Conservation (phyloP, 2,329 filamentous ascomycete species). For the Nothopassalora personata region DNA sequence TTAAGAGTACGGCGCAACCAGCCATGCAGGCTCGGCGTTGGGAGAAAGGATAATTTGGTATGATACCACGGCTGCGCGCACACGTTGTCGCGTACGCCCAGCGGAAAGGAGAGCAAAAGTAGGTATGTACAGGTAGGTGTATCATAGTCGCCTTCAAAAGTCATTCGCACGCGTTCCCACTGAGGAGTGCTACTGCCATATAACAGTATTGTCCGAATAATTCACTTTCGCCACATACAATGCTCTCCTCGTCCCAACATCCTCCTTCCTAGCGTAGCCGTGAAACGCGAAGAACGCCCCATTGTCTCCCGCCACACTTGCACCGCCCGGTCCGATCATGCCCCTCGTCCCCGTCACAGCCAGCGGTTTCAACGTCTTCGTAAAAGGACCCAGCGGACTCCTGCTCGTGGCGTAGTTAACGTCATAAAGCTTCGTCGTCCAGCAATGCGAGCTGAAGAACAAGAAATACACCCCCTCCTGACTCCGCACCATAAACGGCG, state of each 20-base stretch:
- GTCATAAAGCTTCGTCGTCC: slow-evolving; percentile 15
- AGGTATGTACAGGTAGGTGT: neutral
- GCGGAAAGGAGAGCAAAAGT: neutral
- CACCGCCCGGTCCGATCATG: slow-evolving; percentile 15
- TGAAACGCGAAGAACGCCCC: slow-evolving; percentile 11
- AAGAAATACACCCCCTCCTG: slow-evolving; percentile 23
- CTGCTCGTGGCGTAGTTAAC: slow-evolving; percentile 9
- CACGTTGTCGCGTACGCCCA: neutral
- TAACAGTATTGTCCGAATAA: slow-evolving; percentile 1
- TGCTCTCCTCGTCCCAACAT: slow-evolving; percentile 7
- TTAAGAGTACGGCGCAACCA: no score
- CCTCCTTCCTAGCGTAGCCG: slow-evolving; percentile 10
- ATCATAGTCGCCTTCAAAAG: neutral
- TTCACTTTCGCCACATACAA: slow-evolving; percentile 12
- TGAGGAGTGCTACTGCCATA: neutral
- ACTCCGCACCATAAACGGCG: slow-evolving; percentile 21
- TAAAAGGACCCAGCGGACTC: slow-evolving; percentile 12
- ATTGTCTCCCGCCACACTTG: slow-evolving; percentile 9
- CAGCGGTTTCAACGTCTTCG: slow-evolving; percentile 7
- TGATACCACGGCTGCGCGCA: neutral
- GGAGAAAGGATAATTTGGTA: neutral
- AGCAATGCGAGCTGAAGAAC: slow-evolving; percentile 27
- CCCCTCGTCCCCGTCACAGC: slow-evolving; percentile 25
- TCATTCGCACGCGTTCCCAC: neutral
- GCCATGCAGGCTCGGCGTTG: neutral